Conservation (phyloP, 1,284 basidiomycete genomes). For the Sanghuangporus sanghuang region DNA sequence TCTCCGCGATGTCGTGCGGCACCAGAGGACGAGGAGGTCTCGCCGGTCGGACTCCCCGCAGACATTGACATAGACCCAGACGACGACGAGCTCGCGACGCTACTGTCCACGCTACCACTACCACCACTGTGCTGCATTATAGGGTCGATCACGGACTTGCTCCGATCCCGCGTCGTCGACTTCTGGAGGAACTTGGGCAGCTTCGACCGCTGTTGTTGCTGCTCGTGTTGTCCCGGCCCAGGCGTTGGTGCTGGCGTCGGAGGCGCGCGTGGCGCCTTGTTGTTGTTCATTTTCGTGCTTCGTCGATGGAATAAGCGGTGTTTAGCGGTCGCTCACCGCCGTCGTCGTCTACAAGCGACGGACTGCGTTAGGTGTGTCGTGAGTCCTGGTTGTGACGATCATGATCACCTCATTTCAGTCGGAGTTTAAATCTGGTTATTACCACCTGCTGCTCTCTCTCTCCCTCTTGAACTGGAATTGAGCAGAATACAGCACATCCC, state of each 20-base stretch:
- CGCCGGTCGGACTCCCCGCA: background rate
- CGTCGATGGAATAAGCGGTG: background rate
- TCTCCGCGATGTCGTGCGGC: slow-evolving; percentile 7
- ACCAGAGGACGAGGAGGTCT: background rate
- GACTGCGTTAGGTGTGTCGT: background rate
- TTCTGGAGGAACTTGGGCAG: slow-evolving; percentile 65
- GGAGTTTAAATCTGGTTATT: background rate
- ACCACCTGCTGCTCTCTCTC: too few species aligned
- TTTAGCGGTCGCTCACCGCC: slow-evolving; percentile 9
- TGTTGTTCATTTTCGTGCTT: background rate
- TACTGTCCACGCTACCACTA: slow-evolving; percentile 31
- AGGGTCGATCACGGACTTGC: slow-evolving; percentile 49
- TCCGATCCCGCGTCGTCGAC: slow-evolving; percentile 44
- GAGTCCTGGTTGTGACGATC: slow-evolving; percentile 3
- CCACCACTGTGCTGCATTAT: slow-evolving; percentile 6
- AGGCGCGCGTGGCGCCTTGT: slow-evolving; percentile 18
- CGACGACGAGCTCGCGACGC: slow-evolving; percentile 35
- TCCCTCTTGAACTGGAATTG: too few species aligned
- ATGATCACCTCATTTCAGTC: background rate
- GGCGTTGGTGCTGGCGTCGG: slow-evolving; percentile 14
- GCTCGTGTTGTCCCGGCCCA: slow-evolving; percentile 19
- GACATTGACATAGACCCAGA: background rate
- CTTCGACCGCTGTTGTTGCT: slow-evolving; percentile 29
- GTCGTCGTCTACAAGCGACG: slow-evolving; percentile 1
- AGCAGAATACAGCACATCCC: too few species aligned